Conservation (phyloP, 306 rosid genomes). For the Cyamopsis tetragonoloba region DNA sequence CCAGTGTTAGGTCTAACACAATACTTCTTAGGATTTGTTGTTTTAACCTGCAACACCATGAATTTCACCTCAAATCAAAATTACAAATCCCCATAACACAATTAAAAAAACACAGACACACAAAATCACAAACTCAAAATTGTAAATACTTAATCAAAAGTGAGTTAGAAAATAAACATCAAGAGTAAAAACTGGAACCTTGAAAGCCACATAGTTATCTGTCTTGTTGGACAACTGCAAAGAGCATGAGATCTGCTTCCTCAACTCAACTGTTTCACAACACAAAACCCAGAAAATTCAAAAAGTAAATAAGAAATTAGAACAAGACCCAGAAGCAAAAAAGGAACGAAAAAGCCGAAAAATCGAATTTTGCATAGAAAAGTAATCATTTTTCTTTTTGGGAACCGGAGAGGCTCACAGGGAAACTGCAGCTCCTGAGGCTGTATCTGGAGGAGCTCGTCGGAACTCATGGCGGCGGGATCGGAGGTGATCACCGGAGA, state of each 20-base stretch:
- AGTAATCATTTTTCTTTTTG: background rate
- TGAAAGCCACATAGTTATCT: slow-evolving; percentile 70
- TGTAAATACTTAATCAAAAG: background rate
- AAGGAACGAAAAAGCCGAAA: background rate
- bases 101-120: background rate
- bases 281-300: background rate
- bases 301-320: slow-evolving; percentile 20
- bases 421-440: slow-evolving; percentile 89
- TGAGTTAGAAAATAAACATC: background rate
- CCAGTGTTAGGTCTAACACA: slow-evolving; percentile 98
- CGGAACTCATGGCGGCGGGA: slow-evolving; percentile 62
- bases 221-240: slow-evolving; percentile 68
- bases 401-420: slow-evolving; percentile 36
- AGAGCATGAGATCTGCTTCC: slow-evolving; percentile 95
- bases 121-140: background rate
- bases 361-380: slow-evolving; percentile 6
- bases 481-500: slow-evolving; percentile 36
- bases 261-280: slow-evolving; percentile 60
- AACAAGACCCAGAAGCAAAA: slow-evolving; percentile 21
- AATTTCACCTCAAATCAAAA: slow-evolving; percentile 34
- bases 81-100: slow-evolving; percentile 14
- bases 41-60: slow-evolving; percentile 64
- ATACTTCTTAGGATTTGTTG: slow-evolving; percentile 91
- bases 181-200: slow-evolving; percentile 45
- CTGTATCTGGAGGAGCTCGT: slow-evolving; percentile 73